A percentile compares a stretch with the other conserved stretches of the same genome.
Conservation (phyloP, 2,329 filamentous ascomycete genomes). For the Alternaria triticina region DNA sequence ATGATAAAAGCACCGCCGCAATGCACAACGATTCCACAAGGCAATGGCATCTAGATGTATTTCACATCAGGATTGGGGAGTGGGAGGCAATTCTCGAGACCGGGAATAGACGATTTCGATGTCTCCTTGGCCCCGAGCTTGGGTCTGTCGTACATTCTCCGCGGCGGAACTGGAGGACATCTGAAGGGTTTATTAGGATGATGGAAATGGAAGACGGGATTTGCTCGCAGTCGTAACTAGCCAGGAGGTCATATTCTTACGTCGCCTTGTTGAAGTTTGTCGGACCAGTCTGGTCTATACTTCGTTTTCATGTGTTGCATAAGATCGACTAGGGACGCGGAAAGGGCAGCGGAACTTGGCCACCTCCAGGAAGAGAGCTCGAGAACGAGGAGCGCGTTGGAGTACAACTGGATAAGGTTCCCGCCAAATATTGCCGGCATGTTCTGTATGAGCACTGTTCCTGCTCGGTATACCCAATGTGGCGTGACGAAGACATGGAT, state of each 20-base stretch:
- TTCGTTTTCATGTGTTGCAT: conserved; percentile 44
- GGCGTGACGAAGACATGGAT: conserved; percentile 44
- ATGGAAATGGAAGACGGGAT: not conserved
- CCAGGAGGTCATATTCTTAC: conserved; percentile 33
- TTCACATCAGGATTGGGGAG: not conserved
- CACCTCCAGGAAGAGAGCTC: conserved; percentile 44
- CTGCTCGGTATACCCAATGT: conserved; percentile 46
- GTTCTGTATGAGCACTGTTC: conserved; percentile 41
- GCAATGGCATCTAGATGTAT: not conserved
- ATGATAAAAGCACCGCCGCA: not conserved
- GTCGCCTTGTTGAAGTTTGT: conserved; percentile 33
- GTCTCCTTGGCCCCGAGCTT: not conserved
- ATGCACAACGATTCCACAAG: not conserved
- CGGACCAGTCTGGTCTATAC: conserved; percentile 34
- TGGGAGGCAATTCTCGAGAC: not conserved
- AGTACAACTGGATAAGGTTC: conserved; percentile 44
- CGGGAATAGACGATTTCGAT: not conserved
- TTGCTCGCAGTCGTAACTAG: not conserved
- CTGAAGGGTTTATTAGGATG: conserved; percentile 9
- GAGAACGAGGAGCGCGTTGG: conserved; percentile 44
- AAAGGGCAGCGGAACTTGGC: conserved; percentile 39
- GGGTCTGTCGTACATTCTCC: conserved; percentile 1
- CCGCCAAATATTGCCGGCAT: conserved; percentile 37
- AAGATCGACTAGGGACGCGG: conserved; percentile 36
- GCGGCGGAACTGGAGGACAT: conserved; percentile 1